Evolutionary conservation across 768 basidiomycete species (phyloP), one percentile per base, ranked within the genome.

Genomic region (Rhodotorula sphaerocarpa): DNA sequence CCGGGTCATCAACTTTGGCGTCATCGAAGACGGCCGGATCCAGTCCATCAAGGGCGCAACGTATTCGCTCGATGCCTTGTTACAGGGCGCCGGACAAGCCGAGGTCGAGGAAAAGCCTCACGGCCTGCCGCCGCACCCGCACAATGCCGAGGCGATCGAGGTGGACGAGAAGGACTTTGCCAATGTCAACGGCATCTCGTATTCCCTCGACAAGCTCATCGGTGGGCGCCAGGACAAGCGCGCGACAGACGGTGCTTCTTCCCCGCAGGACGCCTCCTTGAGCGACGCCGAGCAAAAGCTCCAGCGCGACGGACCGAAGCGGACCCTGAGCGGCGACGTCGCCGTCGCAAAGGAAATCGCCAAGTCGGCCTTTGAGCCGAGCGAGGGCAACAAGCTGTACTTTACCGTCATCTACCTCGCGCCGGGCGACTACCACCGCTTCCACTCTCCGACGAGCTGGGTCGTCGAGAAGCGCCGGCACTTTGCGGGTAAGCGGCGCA

Each of bases 31-130:
- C 41, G 79, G 83, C 52, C 82, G 83, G 31, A 88, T 99, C 55
- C 92, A 95, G 73, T 92, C 96, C 76, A 89, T 99, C 73, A 99
- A 99, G 76, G 95, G 95, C 21, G 86, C 93, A 66, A 95, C 90
- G 0, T 99, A 99, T 73, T 95, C 91, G 2, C 82, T 99, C 18
- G 88, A 95, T 65, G 91, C 92, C 0, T 79, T 99, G 0, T 83
- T 99, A 2, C 46, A 56, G 21, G 95, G 95, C 42, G 70, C 73
- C 0, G 74, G 75, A 10, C 54, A 60, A 20, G 53, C 65, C 80
- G 85, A 36, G 83, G 5, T 34, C 11, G n/a, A 55, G 6, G 43
- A 60, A 28, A 18, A 23, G 31, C 36, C 78, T 75, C 61, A 79
- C 81, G 77, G 79, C 80, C 33, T 77, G 82, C 15, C 50, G 0